Base-by-base conservation (phyloP, 1,284 basidiomycete species). In the Puccinia coronata region DNA sequence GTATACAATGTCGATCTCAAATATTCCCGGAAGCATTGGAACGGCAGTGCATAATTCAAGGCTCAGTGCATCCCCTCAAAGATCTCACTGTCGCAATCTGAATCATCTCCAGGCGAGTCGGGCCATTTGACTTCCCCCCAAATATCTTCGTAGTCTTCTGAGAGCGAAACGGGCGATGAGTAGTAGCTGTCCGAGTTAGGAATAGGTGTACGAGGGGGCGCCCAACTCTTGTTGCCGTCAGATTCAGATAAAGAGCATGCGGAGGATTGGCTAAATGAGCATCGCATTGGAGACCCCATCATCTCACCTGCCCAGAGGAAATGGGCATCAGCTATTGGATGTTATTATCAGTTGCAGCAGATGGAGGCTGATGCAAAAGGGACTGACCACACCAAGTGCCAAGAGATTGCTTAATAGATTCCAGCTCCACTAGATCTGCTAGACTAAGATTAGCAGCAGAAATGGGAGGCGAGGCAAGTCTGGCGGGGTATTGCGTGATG, bases 341-440 rank as follows among this genome's bases (percentile, higher is more conserved):
- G n/a, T n/a, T n/a, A n/a, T n/a, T n/a, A n/a, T n/a, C n/a, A n/a
- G n/a, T n/a, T n/a, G n/a, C n/a, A n/a, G n/a, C n/a, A n/a, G n/a
- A n/a, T n/a, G n/a, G n/a, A n/a, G n/a, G n/a, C n/a, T 51, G 23
- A 14, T 51, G 11, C 8, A 20, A 4, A 51, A 20, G 49, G 49
- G 28, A 43, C 76, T 57, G 1, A 79, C 76, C 76, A 71, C 76
- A 79, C 76, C 76, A 79, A 16, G 76, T 79, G 53, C 76, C 76
- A 31, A 79, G 76, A 14, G 76, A 79, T 59, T 79, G 76, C 39
- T 79, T 79, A 14, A 79, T 79, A 36, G 76, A 34, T 47, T 79
- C 76, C 23, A 79, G 51, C 61, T 79, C 76, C 0, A 79, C 65
- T 41, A 79, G 49, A 53, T 79, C 76, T 39, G 76, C 76, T 12